A percentile compares a stretch with the other conserved stretches of the same genome.
These are phyloP conservation scores for Darksidea phi DNA, from an alignment of 495 filamentous ascomycete genomes.

Conservation along the genomic window DNA sequence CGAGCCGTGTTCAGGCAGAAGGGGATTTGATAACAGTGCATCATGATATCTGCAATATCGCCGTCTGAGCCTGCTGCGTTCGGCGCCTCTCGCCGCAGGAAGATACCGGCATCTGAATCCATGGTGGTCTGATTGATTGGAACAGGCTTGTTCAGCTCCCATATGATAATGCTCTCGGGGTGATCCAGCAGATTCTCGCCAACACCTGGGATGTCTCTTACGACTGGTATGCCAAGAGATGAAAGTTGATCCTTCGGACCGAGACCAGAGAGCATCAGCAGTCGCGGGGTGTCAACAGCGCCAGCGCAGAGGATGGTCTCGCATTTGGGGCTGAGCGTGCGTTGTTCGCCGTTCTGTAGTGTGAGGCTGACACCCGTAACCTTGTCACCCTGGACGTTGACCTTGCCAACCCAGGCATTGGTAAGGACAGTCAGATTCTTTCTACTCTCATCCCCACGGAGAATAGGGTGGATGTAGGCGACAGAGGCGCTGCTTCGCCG, in stretches of 20 bases:
- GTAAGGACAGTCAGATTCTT: constrained; percentile 78
- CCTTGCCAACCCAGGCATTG: constrained; percentile 73
- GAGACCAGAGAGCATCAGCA: constrained; percentile 75
- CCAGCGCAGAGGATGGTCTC: constrained; percentile 79
- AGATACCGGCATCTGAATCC: constrained; percentile 82
- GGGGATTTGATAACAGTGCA: constrained; percentile 90
- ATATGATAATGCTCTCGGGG: constrained; percentile 76
- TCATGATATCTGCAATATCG: constrained; percentile 76
- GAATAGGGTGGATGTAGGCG: constrained; percentile 82
- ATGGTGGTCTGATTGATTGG: constrained; percentile 76
- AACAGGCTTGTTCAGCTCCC: constrained; percentile 76
- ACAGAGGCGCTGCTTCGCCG: constrained; percentile 76
- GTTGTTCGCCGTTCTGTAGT: constrained; percentile 61
- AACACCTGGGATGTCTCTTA: constrained; percentile 71
- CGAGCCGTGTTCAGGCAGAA: constrained; percentile 56
- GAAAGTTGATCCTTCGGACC: constrained; percentile 66
- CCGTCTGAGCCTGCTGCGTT: constrained; percentile 64
- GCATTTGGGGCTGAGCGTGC: constrained; percentile 58
- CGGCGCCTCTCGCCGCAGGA: constrained; percentile 67
- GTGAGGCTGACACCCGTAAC: constrained; percentile 68
- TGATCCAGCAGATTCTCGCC: constrained; percentile 80
- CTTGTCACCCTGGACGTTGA: constrained; percentile 61
- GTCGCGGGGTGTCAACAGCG: constrained; percentile 70
- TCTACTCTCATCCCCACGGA: constrained; percentile 70
- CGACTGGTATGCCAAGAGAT: constrained; percentile 63